A percentile compares a stretch with the other conserved stretches of the same genome.
These are phyloP conservation scores for Colletotrichum filicis DNA, from an alignment of 2,329 filamentous ascomycete genomes.

Conservation along the genomic window DNA sequence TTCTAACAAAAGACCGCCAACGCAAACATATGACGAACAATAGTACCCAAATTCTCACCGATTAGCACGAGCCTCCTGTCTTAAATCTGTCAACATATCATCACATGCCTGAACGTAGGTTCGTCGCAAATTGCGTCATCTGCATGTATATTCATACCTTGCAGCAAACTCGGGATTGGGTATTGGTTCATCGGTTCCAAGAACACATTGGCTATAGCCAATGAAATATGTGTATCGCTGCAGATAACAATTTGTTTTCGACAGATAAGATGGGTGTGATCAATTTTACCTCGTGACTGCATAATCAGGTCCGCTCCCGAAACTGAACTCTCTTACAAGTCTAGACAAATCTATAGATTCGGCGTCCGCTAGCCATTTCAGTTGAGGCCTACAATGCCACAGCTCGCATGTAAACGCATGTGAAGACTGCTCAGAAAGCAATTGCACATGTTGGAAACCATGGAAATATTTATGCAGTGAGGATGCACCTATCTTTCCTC, in stretches of 20 bases:
- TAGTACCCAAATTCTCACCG: neutral
- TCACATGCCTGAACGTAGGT: neutral
- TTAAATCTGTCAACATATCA: neutral
- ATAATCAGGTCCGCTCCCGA: neutral
- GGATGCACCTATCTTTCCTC: neutral
- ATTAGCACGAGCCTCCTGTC: neutral
- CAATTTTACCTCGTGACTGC: neutral
- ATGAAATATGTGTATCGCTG: neutral
- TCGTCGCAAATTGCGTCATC: neutral
- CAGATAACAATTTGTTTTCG: neutral
- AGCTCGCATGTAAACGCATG: neutral
- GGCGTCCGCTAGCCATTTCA: neutral
- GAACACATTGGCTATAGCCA: neutral
- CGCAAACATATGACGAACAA: neutral
- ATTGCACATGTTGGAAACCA: neutral
- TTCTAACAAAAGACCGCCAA: neutral
- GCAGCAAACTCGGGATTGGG: neutral
- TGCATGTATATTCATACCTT: neutral
- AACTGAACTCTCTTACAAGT: neutral
- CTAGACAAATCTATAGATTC: neutral
- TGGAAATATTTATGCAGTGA: neutral
- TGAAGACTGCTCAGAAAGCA: neutral
- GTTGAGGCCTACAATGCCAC: neutral
- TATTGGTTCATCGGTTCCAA: neutral
- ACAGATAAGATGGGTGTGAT: neutral